Evolutionary conservation across 192 early-diverging fungal species (phyloP).

Genomic region (Coemansia erecta): DNA sequence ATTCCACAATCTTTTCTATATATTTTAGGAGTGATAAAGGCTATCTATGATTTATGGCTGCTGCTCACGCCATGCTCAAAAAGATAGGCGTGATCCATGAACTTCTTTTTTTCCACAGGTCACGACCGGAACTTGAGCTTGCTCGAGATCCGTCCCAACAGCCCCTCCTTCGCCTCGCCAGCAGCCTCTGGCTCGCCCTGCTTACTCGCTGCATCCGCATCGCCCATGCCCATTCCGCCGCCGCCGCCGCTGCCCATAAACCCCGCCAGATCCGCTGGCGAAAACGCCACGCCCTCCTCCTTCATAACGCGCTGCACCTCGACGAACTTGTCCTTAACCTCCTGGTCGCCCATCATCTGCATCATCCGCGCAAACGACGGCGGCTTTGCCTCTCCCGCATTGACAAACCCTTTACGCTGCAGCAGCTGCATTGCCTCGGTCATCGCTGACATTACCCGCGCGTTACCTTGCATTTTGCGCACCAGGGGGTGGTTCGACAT

Average conservation of each 20-base stretch:
- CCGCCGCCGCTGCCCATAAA: constrained; percentile 13
- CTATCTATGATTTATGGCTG: constrained; percentile 4
- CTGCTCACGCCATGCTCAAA: neutral
- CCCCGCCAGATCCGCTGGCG: constrained; percentile 19
- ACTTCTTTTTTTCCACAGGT: neutral
- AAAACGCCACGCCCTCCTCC: constrained; percentile 36
- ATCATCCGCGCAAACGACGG: constrained; percentile 37
- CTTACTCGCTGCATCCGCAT: neutral
- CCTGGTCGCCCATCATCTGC: constrained; percentile 36
- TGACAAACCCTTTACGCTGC: constrained; percentile 23
- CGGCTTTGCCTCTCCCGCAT: constrained; percentile 12
- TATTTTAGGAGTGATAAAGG: neutral
- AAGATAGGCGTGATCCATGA: neutral
- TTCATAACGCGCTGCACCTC: constrained; percentile 23
- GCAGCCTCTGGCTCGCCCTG: neutral
- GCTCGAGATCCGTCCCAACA: constrained; percentile 16
- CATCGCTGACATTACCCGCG: constrained; percentile 26
- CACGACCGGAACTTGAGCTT: constrained; percentile 22
- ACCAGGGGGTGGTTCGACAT: constrained; percentile 11
- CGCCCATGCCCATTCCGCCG: constrained; percentile 1
- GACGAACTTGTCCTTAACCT: constrained; percentile 16
- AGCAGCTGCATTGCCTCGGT: constrained; percentile 13
- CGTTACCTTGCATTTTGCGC: constrained; percentile 21
- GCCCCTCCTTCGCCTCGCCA: constrained; percentile 3
- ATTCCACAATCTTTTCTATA: neutral